phyloP scores from a whole-genome alignment of 495 filamentous ascomycete species.

The Terfezia boudieri region DNA sequence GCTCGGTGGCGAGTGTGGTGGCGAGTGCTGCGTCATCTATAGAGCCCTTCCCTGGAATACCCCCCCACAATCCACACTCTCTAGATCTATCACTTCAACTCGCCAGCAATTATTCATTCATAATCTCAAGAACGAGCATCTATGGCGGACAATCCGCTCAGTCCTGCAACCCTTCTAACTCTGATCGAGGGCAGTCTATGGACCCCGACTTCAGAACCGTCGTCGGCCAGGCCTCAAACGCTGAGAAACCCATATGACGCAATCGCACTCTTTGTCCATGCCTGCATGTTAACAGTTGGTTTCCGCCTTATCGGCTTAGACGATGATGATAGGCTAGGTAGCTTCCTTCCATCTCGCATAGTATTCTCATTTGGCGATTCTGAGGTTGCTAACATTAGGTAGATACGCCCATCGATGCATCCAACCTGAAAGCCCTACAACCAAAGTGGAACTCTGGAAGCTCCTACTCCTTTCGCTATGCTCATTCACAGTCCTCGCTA shows the following conservation, averaged over 20 bases:
- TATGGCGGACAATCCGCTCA: conserved; percentile 13
- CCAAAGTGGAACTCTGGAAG: conserved; percentile 21
- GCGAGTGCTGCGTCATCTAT: too few species aligned
- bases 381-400: conserved; percentile 1
- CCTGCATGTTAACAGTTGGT: conserved; percentile 54
- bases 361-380: background rate
- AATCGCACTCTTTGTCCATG: conserved; percentile 63
- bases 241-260: conserved; percentile 56
- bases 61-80: too few species aligned
- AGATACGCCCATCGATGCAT: conserved; percentile 30
- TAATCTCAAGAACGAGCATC: background rate
- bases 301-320: conserved; percentile 66
- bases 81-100: too few species aligned
- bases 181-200: conserved; percentile 36
- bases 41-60: too few species aligned
- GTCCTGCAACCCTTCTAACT: conserved; percentile 22
- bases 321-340: conserved; percentile 52
- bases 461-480: conserved; percentile 43
- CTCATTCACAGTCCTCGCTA: conserved; percentile 72
- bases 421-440: conserved; percentile 28
- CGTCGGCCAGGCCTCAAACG: conserved; percentile 32
- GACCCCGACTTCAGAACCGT: conserved; percentile 14
- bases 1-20: too few species aligned
- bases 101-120: too few species aligned
- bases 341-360: too few species aligned